Percentiles rank a stretch among this genome's conserved stretches.
phyloP scores from a whole-genome alignment of 176 grass and related monocot species.

The Canna indica region DNA sequence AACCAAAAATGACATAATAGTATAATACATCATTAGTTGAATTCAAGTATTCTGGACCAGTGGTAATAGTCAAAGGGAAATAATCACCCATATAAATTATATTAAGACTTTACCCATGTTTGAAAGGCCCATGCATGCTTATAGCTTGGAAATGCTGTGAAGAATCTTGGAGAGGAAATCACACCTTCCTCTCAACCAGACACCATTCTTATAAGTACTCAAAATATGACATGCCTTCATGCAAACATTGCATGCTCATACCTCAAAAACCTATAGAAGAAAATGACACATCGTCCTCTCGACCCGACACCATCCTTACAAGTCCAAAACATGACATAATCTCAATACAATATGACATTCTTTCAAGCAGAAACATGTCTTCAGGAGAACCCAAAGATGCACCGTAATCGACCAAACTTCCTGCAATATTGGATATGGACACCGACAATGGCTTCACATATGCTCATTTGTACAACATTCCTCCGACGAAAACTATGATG shows the following conservation, averaged over 20 bases:
- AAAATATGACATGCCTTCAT: neutral
- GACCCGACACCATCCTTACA: neutral
- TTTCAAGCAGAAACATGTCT: neutral
- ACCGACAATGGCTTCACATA: neutral
- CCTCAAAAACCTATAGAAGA: neutral
- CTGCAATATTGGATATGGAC: neutral
- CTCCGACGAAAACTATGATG: neutral
- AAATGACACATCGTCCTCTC: neutral
- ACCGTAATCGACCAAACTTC: neutral
- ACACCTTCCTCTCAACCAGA: neutral
- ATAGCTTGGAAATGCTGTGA: neutral
- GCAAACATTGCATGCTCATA: neutral
- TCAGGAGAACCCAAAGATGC: neutral
- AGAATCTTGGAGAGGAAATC: neutral
- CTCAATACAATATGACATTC: neutral
- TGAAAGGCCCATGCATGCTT: neutral
- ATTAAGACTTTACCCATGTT: too few relatives aligned
- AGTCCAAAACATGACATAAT: neutral
- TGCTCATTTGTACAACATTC: neutral
- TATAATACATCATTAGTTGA: too few relatives aligned
- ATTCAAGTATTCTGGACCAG: too few relatives aligned
- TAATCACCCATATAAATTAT: too few relatives aligned
- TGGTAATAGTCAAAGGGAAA: too few relatives aligned
- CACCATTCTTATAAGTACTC: neutral
- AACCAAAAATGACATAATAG: too few relatives aligned